Conservation (phyloP, 495 filamentous ascomycete genomes). For the Xylaria longipes region DNA sequence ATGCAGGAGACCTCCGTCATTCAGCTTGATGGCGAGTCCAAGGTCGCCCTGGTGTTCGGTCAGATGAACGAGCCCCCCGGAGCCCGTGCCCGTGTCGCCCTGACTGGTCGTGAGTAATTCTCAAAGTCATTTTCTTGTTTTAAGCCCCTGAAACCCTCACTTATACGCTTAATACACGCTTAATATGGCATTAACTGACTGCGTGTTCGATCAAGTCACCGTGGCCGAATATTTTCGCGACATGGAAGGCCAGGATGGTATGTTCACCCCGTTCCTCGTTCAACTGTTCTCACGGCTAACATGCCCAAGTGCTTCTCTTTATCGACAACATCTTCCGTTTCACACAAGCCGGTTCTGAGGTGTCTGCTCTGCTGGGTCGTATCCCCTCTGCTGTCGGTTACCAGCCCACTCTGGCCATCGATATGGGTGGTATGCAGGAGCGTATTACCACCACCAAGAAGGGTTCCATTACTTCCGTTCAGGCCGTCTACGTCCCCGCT, state of each 20-base stretch:
- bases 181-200: too few species aligned
- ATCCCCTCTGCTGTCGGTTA: slow-evolving; percentile 99
- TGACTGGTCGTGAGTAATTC: too few species aligned
- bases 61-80: slow-evolving; percentile 99
- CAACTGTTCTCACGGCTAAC: slow-evolving; percentile 21
- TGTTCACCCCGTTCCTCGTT: slow-evolving; percentile 19
- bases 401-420: slow-evolving; percentile 98
- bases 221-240: slow-evolving; percentile 98
- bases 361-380: slow-evolving; percentile 99
- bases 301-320: slow-evolving; percentile 81
- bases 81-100: slow-evolving; percentile 99
- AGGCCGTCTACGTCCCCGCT: slow-evolving; percentile 99
- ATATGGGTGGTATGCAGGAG: slow-evolving; percentile 99
- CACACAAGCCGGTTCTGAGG: slow-evolving; percentile 99
- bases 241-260: slow-evolving; percentile 88
- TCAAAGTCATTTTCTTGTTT: too few species aligned
- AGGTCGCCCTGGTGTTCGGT: slow-evolving; percentile 99
- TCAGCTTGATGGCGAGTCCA: slow-evolving; percentile 97
- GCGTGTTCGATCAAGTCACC: too few species aligned
- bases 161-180: too few species aligned
- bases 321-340: slow-evolving; percentile 99
- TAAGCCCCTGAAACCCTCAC: too few species aligned
- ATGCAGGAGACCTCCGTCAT: slow-evolving; percentile 99
- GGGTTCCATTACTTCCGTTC: slow-evolving; percentile 99
- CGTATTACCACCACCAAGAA: slow-evolving; percentile 99